phyloP scores from a whole-genome alignment of 179 eudicot genomes.

The Beta lomatogona region DNA sequence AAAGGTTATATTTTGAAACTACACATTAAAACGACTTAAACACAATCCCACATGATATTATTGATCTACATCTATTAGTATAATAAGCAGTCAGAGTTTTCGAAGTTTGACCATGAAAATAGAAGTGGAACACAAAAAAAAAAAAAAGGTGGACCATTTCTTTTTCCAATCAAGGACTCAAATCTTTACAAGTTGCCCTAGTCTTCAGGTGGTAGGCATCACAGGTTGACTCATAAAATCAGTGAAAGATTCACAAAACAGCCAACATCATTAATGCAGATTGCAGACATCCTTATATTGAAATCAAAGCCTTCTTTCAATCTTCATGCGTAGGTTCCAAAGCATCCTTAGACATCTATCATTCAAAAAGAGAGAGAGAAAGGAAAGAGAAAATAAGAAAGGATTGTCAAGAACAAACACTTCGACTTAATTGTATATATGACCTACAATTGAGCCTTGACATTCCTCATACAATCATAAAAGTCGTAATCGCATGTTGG shows the following conservation, averaged over 20 bases:
- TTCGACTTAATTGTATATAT: background rate
- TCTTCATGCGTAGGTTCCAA: background rate
- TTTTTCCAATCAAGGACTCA: background rate
- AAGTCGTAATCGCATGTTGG: background rate
- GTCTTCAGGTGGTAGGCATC: background rate
- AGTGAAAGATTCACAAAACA: slow-evolving; percentile 9
- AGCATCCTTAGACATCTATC: background rate
- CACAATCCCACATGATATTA: too few species aligned
- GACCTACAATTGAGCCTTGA: background rate
- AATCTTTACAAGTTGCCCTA: background rate
- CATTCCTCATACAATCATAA: background rate
- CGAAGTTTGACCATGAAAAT: too few species aligned
- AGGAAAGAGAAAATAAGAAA: background rate
- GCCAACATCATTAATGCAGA: slow-evolving; percentile 12
- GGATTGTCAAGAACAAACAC: background rate
- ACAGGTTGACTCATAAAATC: background rate
- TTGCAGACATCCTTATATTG: background rate
- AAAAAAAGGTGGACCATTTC: too few species aligned
- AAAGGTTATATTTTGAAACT: too few species aligned
- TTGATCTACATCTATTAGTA: too few species aligned
- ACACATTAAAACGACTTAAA: too few species aligned
- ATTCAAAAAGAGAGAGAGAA: background rate
- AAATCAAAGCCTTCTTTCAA: background rate
- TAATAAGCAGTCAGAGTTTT: too few species aligned
- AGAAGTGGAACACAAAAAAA: too few species aligned